Percentiles rank a stretch among this genome's conserved stretches.
Evolutionary conservation across 768 basidiomycete genomes (phyloP).

Genomic region (Russula sp.): DNA sequence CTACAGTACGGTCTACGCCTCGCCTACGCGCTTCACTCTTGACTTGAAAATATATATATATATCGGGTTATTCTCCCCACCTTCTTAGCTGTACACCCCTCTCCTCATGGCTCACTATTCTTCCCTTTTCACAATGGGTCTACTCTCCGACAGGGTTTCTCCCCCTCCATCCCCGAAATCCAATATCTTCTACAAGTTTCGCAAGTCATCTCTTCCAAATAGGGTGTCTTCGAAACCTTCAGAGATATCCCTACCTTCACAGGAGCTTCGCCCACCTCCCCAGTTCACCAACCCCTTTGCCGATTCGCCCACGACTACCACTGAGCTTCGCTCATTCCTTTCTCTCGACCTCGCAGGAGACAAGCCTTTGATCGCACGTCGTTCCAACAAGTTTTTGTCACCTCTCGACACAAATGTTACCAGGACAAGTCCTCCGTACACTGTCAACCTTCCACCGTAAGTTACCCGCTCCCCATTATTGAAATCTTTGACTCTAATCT

Average conservation of each 20-base stretch:
- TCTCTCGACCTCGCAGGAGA: constrained; percentile 63
- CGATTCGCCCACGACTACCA: background rate
- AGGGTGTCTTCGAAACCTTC: background rate
- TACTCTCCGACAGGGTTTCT: constrained; percentile 19
- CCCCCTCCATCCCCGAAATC: constrained; percentile 13
- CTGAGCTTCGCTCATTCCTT: constrained; percentile 49
- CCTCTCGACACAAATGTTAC: constrained; percentile 30
- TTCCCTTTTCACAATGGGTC: constrained; percentile 22
- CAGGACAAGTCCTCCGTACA: constrained; percentile 12
- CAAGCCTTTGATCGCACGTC: constrained; percentile 34
- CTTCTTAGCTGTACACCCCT: background rate
- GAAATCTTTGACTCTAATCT: background rate
- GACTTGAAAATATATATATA: background rate
- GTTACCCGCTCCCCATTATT: background rate
- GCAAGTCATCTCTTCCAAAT: constrained; percentile 23
- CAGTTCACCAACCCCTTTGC: constrained; percentile 21
- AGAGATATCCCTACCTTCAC: background rate
- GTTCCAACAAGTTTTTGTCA: constrained; percentile 30
- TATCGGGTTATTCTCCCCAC: background rate
- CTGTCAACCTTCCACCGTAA: background rate
- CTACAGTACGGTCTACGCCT: too few species aligned
- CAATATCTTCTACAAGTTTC: constrained; percentile 17
- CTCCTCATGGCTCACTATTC: constrained; percentile 21
- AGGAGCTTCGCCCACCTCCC: background rate
- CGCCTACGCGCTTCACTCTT: too few species aligned